phyloP scores from a whole-genome alignment of 202 grass and related monocot genomes.

The Cymbopogon flexuosus region DNA sequence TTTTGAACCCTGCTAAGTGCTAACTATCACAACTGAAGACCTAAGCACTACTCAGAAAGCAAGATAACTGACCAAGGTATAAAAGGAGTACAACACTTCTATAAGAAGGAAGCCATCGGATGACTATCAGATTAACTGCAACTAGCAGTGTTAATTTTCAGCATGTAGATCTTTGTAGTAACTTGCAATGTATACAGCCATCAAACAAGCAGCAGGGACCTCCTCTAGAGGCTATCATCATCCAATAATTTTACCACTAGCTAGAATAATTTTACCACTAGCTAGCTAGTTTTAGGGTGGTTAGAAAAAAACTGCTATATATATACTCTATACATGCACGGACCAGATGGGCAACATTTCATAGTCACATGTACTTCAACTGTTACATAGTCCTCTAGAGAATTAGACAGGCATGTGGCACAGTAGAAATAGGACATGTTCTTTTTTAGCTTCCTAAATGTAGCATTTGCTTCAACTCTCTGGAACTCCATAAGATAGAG shows the following conservation, averaged over 20 bases:
- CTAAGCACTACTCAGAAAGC: no score
- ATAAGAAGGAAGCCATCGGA: not conserved
- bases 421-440: conserved; percentile 23
- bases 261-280: not conserved
- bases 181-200: not conserved
- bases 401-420: conserved; percentile 27
- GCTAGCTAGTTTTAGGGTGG: not conserved
- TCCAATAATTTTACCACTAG: not conserved
- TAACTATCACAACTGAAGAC: no score
- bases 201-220: not conserved
- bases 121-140: not conserved
- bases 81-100: no score
- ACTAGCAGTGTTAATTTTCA: not conserved
- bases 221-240: not conserved
- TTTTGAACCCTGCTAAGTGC: no score
- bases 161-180: not conserved
- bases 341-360: not conserved
- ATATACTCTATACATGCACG: not conserved
- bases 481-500: conserved; percentile 20
- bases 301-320: not conserved
- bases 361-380: conserved; percentile 16
- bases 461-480: conserved; percentile 21
- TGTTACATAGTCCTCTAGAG: not conserved
- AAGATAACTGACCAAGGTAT: no score
- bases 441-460: conserved; percentile 20